A percentile compares a stretch with the other conserved stretches of the same genome.
Conservation (phyloP, 495 filamentous ascomycete genomes). For the Niebla homalea region DNA sequence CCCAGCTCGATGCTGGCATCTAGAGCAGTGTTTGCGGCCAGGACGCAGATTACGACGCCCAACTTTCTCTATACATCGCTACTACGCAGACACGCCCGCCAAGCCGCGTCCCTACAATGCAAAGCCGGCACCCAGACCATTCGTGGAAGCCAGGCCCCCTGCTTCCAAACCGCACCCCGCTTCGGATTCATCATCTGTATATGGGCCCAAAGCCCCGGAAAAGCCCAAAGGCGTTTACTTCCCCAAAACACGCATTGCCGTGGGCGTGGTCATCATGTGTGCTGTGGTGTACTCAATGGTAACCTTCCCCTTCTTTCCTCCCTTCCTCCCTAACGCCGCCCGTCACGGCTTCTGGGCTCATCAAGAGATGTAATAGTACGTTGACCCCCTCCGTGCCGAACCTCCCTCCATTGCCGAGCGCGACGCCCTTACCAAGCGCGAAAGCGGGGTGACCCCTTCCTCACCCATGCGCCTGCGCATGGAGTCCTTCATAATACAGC, state of each 20-base stretch:
- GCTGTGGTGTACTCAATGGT: conserved; percentile 59
- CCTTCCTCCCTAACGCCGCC: not conserved
- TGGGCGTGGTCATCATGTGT: conserved; percentile 49
- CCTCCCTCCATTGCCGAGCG: conserved; percentile 59
- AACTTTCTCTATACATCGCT: not conserved
- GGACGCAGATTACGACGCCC: too few relatives aligned
- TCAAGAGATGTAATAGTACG: conserved; percentile 26
- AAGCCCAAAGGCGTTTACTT: conserved; percentile 28
- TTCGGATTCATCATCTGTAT: not conserved
- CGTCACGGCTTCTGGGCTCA: conserved; percentile 1
- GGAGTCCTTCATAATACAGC: conserved; percentile 86
- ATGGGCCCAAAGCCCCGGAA: not conserved
- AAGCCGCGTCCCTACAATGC: conserved; percentile 7
- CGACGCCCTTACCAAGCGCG: conserved; percentile 51
- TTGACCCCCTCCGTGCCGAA: conserved; percentile 33
- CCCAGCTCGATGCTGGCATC: too few relatives aligned
- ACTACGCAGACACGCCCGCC: not conserved
- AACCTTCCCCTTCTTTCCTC: conserved; percentile 4
- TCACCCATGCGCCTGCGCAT: conserved; percentile 96
- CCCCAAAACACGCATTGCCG: conserved; percentile 41
- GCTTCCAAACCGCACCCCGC: not conserved
- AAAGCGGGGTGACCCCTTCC: conserved; percentile 43
- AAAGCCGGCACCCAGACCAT: not conserved
- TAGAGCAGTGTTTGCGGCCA: too few relatives aligned
- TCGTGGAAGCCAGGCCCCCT: not conserved